phyloP scores from a whole-genome alignment of 164 flowering plant genomes.

The Vitis cinerea region DNA sequence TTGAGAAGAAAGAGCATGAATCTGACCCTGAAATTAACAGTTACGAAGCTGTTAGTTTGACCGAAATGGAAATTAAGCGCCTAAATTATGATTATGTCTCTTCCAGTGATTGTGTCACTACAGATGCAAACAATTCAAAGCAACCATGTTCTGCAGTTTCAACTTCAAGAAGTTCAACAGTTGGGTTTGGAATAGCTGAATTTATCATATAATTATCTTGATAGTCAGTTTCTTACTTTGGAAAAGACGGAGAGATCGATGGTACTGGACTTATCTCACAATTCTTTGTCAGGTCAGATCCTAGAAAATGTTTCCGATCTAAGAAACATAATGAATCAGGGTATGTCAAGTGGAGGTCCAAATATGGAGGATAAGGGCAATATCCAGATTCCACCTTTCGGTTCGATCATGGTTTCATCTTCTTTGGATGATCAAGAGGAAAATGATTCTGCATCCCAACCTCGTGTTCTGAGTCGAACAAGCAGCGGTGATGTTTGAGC shows the following conservation, averaged over 20 bases:
- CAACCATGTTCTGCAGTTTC: not conserved
- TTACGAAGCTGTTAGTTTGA: not conserved
- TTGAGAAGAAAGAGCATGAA: not conserved
- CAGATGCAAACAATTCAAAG: not conserved
- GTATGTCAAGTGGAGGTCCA: no score
- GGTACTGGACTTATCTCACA: slow-evolving; percentile 77
- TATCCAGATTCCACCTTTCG: no score
- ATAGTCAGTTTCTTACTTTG: slow-evolving; percentile 63
- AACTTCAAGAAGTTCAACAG: not conserved
- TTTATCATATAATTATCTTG: slow-evolving; percentile 66
- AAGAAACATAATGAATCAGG: no score
- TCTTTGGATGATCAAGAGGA: no score
- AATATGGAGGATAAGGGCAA: no score
- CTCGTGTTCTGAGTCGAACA: slow-evolving; percentile 31
- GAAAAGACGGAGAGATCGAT: slow-evolving; percentile 58
- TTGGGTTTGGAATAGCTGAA: slow-evolving; percentile 73
- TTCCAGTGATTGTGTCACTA: not conserved
- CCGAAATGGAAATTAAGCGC: slow-evolving; percentile 1
- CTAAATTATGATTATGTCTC: not conserved
- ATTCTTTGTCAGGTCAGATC: slow-evolving; percentile 69
- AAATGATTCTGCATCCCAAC: not conserved
- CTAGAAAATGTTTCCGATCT: slow-evolving; percentile 64
- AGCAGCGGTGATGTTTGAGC: slow-evolving; percentile 91
- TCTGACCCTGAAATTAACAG: slow-evolving; percentile 4
- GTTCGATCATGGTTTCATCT: no score